These are phyloP conservation scores for Pestalotiopsis sp. DNA, from an alignment of 2,329 filamentous ascomycete genomes.

Conservation along the genomic window DNA sequence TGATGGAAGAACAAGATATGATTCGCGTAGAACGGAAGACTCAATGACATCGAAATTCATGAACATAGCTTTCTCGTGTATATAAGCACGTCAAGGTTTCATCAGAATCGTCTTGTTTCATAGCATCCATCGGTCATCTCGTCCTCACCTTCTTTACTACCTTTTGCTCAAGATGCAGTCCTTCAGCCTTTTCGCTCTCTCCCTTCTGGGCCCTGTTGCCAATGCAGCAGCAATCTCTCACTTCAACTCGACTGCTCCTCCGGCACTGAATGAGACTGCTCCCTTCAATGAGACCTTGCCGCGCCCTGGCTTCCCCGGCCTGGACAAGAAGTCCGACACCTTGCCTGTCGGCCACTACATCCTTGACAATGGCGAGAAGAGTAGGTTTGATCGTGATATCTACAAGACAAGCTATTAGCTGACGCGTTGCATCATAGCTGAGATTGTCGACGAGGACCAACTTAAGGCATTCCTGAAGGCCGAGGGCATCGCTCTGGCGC, in stretches of 20 bases:
- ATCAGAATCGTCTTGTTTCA: not conserved
- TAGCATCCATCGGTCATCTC: not conserved
- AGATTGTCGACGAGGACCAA: not conserved
- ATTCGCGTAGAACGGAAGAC: not conserved
- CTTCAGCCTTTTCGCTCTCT: not conserved
- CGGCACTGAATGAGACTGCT: not conserved
- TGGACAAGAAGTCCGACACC: not conserved
- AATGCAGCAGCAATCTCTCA: not conserved
- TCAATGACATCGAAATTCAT: not conserved
- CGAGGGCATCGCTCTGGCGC: constrained; percentile 2
- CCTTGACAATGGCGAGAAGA: not conserved
- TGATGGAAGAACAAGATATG: not conserved
- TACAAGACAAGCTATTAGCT: not conserved
- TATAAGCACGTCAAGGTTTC: not conserved
- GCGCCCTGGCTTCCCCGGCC: not conserved
- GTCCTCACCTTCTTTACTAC: not conserved
- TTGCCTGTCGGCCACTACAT: not conserved
- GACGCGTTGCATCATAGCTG: not conserved
- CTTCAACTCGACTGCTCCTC: not conserved
- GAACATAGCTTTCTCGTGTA: not conserved
- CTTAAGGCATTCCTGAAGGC: not conserved
- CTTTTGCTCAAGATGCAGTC: not conserved
- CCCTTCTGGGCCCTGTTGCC: not conserved
- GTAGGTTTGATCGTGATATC: not conserved
- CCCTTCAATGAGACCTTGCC: not conserved